These are phyloP conservation scores for Bruguiera gymnorhiza DNA, from an alignment of 345 rosid genomes.

Conservation along the genomic window DNA sequence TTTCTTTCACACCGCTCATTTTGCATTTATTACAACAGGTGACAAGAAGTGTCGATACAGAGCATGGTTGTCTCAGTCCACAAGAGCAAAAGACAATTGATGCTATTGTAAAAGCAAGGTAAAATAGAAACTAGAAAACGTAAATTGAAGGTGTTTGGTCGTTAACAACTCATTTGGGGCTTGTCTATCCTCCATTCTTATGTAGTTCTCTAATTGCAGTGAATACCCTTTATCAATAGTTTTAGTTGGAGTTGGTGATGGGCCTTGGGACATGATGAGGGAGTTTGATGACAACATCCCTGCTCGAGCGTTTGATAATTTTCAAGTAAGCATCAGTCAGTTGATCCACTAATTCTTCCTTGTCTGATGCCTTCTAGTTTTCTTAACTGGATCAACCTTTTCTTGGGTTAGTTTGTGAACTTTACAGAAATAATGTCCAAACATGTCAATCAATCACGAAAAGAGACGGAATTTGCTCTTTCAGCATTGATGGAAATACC, in stretches of 20 bases:
- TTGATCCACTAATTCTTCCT: neutral
- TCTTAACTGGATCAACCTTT: neutral
- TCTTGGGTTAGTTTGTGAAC: conserved; percentile 69
- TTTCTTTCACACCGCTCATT: neutral
- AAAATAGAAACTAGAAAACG: neutral
- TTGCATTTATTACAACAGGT: conserved; percentile 41
- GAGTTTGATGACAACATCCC: conserved; percentile 98
- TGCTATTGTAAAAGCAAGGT: conserved; percentile 95
- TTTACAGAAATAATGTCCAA: conserved; percentile 89
- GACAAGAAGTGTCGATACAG: conserved; percentile 84
- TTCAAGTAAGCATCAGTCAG: conserved; percentile 53
- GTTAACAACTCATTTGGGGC: neutral
- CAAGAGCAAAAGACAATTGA: conserved; percentile 92
- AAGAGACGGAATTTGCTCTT: conserved; percentile 89
- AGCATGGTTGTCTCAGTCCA: conserved; percentile 67
- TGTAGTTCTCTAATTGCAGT: conserved; percentile 37
- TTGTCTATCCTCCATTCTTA: neutral
- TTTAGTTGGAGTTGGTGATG: conserved; percentile 96
- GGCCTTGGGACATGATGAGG: conserved; percentile 99
- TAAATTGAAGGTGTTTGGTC: neutral
- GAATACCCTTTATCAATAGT: conserved; percentile 82
- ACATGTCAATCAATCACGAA: conserved; percentile 49
- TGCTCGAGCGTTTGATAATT: conserved; percentile 88
- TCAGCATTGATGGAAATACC: conserved; percentile 97
- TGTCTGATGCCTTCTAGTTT: neutral